Conservation (phyloP, 257 asterid genomes). For the Datura wrightii region DNA sequence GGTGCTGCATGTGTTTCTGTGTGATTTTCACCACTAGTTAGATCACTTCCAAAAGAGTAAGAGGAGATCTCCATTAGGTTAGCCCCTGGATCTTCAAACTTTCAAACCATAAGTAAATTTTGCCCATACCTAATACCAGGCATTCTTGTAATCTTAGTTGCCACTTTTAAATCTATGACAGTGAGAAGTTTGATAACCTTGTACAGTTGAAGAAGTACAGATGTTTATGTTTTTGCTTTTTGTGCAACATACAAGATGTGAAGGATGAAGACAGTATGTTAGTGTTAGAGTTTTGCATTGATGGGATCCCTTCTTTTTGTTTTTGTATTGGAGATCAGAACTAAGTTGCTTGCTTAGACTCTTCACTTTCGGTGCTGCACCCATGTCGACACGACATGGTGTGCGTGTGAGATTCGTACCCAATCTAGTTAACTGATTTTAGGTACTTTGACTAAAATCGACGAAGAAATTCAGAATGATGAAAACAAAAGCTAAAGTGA, state of each 20-base stretch:
- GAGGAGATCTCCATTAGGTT: conserved; percentile 8
- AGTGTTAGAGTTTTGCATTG: neutral
- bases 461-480: no score
- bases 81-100: neutral
- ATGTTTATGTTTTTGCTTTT: neutral
- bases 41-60: conserved; percentile 18
- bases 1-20: neutral
- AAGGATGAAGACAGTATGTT: neutral
- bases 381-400: no score
- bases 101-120: neutral
- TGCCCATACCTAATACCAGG: neutral
- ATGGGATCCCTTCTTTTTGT: neutral
- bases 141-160: neutral
- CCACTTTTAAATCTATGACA: neutral
- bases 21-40: neutral
- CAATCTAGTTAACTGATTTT: no score
- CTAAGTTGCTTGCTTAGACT: no score
- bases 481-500: no score
- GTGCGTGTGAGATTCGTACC: no score
- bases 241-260: neutral
- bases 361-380: no score
- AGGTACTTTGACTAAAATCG: no score
- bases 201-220: neutral
- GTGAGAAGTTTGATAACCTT: neutral
- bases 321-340: neutral